A percentile compares a stretch with the other conserved stretches of the same genome.
phyloP scores from a whole-genome alignment of 1,284 basidiomycete species.

The Boletus smithii region DNA sequence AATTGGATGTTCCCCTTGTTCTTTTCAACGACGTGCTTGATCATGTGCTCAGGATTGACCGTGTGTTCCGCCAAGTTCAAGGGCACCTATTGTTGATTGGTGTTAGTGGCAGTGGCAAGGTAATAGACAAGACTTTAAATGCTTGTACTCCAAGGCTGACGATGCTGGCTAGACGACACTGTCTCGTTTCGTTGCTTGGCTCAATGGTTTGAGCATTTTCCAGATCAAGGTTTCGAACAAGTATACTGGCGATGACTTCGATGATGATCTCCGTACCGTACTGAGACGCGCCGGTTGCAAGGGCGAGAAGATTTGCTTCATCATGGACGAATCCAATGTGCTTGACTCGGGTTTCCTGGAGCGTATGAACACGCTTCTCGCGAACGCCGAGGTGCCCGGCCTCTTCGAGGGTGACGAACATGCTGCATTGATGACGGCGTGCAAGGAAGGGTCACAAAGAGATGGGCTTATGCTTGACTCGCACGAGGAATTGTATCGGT shows the following conservation, averaged over 20 bases:
- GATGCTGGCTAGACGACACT: constrained; percentile 74
- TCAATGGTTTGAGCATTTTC: constrained; percentile 98
- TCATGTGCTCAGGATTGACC: constrained; percentile 95
- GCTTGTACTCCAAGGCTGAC: constrained; percentile 12
- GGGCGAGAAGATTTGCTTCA: constrained; percentile 99
- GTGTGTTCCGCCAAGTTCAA: constrained; percentile 98
- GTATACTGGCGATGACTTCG: constrained; percentile 97
- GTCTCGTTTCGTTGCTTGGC: constrained; percentile 99
- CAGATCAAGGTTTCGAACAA: constrained; percentile 99
- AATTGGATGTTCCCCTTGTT: constrained; percentile 97
- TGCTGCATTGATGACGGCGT: constrained; percentile 94
- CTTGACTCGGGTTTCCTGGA: constrained; percentile 98
- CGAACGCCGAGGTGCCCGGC: constrained; percentile 99
- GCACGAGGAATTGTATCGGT: constrained; percentile 93
- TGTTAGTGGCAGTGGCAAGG: constrained; percentile 97
- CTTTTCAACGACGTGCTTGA: constrained; percentile 98
- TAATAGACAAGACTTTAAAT: constrained; percentile 34
- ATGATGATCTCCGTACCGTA: constrained; percentile 93
- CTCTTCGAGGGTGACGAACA: constrained; percentile 98
- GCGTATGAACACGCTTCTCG: constrained; percentile 97
- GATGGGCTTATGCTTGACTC: constrained; percentile 98
- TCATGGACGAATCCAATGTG: constrained; percentile 99
- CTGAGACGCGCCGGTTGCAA: constrained; percentile 95
- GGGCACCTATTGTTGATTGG: constrained; percentile 96
- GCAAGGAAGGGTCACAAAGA: constrained; percentile 97